Conservation (phyloP, 2,329 filamentous ascomycete genomes). For the Mollisiaceae sp. region DNA sequence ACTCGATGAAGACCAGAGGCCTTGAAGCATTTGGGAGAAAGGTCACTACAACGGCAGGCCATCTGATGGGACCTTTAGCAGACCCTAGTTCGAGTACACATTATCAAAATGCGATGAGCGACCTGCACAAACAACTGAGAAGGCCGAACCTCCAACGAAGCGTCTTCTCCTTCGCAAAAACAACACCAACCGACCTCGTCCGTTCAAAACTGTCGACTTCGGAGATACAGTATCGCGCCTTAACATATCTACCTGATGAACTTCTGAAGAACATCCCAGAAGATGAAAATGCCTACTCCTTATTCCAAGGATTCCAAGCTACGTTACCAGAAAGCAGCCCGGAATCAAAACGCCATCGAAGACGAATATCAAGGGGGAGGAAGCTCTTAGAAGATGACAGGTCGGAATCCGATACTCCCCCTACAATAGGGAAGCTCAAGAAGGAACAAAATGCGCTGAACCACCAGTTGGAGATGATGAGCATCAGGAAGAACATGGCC, state of each 20-base stretch:
- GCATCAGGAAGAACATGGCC: conserved; percentile 95
- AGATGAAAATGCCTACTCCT: conserved; percentile 81
- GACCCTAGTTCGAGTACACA: conserved; percentile 64
- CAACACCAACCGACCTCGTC: conserved; percentile 91
- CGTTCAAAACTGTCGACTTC: conserved; percentile 86
- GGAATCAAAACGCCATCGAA: conserved; percentile 70
- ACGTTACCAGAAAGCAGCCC: conserved; percentile 76
- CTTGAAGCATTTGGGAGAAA: conserved; percentile 93
- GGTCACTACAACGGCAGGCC: conserved; percentile 89
- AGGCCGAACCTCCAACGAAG: conserved; percentile 84
- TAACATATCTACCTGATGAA: conserved; percentile 88
- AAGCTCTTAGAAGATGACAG: conserved; percentile 74
- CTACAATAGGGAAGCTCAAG: conserved; percentile 74
- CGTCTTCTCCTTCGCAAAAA: conserved; percentile 89
- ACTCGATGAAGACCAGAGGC: conserved; percentile 70
- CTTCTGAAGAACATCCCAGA: conserved; percentile 89
- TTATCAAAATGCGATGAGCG: conserved; percentile 86
- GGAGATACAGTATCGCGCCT: conserved; percentile 92
- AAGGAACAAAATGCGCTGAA: conserved; percentile 80
- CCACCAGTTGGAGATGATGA: conserved; percentile 88
- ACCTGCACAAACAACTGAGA: conserved; percentile 87
- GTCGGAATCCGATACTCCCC: conserved; percentile 59
- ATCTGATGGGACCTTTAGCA: conserved; percentile 75
- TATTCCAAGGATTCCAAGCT: conserved; percentile 96
- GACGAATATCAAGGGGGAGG: conserved; percentile 74